Evolutionary conservation across 345 rosid species (phyloP).

Genomic region (Populus tremula): DNA sequence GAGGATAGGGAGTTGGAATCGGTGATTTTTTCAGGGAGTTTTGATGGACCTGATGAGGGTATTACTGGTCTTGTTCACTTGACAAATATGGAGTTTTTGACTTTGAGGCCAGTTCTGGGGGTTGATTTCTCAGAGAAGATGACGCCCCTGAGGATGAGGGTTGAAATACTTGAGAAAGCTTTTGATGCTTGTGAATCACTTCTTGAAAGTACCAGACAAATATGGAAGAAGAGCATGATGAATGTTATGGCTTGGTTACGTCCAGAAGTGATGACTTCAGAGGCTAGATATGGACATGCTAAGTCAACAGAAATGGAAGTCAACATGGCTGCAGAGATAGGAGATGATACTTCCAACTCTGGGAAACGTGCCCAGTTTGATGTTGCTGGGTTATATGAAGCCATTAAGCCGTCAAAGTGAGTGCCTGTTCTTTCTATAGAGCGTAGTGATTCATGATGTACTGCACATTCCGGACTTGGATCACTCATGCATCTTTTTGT

Average conservation of each 20-base stretch:
- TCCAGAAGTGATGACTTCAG: conserved; percentile 85
- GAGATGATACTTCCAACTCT: conserved; percentile 29
- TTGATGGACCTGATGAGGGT: conserved; percentile 87
- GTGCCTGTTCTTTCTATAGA: conserved; percentile 19
- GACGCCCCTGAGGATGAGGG: conserved; percentile 63
- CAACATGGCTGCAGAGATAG: conserved; percentile 23
- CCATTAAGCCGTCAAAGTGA: conserved; percentile 92
- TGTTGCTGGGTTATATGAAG: conserved; percentile 83
- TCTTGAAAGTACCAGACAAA: conserved; percentile 58
- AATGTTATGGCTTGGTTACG: conserved; percentile 90
- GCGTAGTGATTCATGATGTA: not conserved
- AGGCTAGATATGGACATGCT: conserved; percentile 57
- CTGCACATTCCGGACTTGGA: conserved; percentile 1
- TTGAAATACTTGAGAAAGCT: conserved; percentile 64
- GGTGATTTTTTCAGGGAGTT: conserved; percentile 60
- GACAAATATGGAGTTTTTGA: conserved; percentile 57
- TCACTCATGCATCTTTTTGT: conserved; percentile 18
- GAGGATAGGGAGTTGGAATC: conserved; percentile 34
- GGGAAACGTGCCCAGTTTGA: conserved; percentile 54
- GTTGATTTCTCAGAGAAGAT: conserved; percentile 31
- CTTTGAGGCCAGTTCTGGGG: conserved; percentile 56
- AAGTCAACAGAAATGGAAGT: conserved; percentile 30
- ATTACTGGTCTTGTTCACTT: conserved; percentile 80
- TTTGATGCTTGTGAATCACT: conserved; percentile 77
- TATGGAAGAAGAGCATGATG: conserved; percentile 88